Base-by-base conservation (phyloP, 805 yeast species). In the Saccharomycopsis sp. region DNA sequence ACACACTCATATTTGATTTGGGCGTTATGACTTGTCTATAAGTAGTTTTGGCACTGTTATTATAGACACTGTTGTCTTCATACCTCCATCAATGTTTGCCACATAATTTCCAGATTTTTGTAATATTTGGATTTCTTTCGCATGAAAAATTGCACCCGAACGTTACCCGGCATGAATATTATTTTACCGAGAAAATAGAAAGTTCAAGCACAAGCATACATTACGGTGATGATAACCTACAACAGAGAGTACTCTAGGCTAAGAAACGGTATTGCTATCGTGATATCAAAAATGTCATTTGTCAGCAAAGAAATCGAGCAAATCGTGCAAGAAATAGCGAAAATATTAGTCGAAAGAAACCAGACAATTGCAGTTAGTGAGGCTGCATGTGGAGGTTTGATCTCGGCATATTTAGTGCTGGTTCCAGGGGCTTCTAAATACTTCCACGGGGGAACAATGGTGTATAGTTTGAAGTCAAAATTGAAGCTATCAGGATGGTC, bases 371-470 rank as follows among this genome's bases (percentile, higher is more conserved):
- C 96, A 0, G 86, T 87, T 1, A 84, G 92, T 3, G 97, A 89
- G 66, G 91, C 92, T 1, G 96, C 96, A 0, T 89, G 96, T 69
- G 97, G 97, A 7, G 97, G 97, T 0, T 76, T 89, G 15, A 73
- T 89, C 5, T 85, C 94, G 2, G 88, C 96, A 0, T 89, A 87
- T 66, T 69, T 89, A 20, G 90, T 90, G 3, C 81, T 93, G 0
- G 83, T 87, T 2, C 92, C 96, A 0, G 96, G 97, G 2, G 96
- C 96, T 0, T 86, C 94, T 8, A 73, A 78, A 60, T 90, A 87
- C 72, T 89, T 86, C 65, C 87, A 87, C 59, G 97, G 97, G 19
- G 92, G 96, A 0, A 84, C 92, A 14, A 72, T 89, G 57, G 86
- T 90, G 1, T 89, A 89, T 69, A 85, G 93, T 60, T 73, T 90